phyloP scores from a whole-genome alignment of 805 yeast species.

The Saccharomycopsis olivae region DNA sequence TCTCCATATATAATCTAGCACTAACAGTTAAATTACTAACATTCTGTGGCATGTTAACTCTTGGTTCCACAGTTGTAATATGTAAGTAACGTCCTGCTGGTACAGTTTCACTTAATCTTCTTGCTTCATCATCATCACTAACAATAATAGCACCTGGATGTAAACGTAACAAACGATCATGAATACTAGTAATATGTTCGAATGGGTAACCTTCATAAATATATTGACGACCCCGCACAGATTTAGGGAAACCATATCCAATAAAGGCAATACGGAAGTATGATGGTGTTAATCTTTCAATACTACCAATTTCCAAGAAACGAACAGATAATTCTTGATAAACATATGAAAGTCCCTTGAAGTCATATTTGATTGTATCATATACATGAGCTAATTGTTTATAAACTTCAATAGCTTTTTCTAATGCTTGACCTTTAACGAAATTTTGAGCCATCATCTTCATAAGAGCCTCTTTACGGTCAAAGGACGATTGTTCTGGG shows the following conservation, averaged over 20 bases:
- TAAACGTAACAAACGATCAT: slow-evolving; percentile 58
- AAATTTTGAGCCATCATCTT: slow-evolving; percentile 63
- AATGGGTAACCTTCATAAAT: slow-evolving; percentile 81
- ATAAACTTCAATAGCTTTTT: slow-evolving; percentile 69
- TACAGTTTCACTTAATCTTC: slow-evolving; percentile 34
- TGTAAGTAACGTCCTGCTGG: slow-evolving; percentile 67
- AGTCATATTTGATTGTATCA: slow-evolving; percentile 61
- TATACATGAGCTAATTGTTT: slow-evolving; percentile 71
- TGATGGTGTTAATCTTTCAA: slow-evolving; percentile 66
- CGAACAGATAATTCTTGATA: slow-evolving; percentile 57
- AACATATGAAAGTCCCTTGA: slow-evolving; percentile 62
- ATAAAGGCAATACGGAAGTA: slow-evolving; percentile 71
- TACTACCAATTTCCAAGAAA: slow-evolving; percentile 54
- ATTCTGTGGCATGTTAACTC: slow-evolving; percentile 37
- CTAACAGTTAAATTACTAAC: slow-evolving; percentile 34
- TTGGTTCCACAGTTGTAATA: slow-evolving; percentile 65
- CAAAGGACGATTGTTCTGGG: slow-evolving; percentile 75
- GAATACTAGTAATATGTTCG: slow-evolving; percentile 78
- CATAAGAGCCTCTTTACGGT: slow-evolving; percentile 63
- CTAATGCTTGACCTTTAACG: slow-evolving; percentile 60
- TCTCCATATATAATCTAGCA: slow-evolving; percentile 63
- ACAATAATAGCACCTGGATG: slow-evolving; percentile 78
- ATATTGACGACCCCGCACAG: slow-evolving; percentile 65
- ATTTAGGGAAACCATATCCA: slow-evolving; percentile 76
- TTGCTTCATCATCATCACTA: slow-evolving; percentile 45